Evolutionary conservation across 1,284 basidiomycete species (phyloP).

Genomic region (Rhodotorula sp.): DNA sequence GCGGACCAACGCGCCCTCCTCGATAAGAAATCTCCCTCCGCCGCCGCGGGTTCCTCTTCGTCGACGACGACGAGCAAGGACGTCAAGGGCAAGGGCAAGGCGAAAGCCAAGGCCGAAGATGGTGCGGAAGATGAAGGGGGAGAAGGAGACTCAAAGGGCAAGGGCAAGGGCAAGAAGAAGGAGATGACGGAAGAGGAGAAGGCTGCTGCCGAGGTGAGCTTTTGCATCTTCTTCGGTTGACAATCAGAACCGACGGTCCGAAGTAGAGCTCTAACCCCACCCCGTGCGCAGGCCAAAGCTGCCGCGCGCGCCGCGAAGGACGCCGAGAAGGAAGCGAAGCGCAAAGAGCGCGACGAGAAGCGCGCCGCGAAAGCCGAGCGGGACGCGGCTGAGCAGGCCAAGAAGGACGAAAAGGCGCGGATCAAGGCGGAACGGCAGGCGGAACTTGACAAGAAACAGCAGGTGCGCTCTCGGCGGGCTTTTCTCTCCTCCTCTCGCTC

Average conservation of each 20-base stretch:
- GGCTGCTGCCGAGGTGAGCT: constrained; percentile 12
- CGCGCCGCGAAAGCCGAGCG: constrained; percentile 16
- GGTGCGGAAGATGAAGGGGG: constrained; percentile 20
- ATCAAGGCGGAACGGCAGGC: constrained; percentile 18
- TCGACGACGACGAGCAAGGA: background rate
- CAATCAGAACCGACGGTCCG: too few relatives aligned
- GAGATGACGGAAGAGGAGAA: constrained; percentile 15
- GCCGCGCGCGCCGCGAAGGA: constrained; percentile 24
- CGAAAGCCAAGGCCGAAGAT: constrained; percentile 3
- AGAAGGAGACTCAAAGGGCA: constrained; percentile 6
- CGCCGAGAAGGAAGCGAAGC: constrained; percentile 24
- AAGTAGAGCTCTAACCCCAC: too few relatives aligned
- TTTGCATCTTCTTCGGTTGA: too few relatives aligned
- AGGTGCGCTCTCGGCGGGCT: background rate
- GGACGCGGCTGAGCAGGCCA: constrained; percentile 29
- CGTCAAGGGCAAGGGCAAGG: background rate
- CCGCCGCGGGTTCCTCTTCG: too few relatives aligned
- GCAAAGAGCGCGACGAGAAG: constrained; percentile 18
- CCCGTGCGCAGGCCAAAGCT: constrained; percentile 13
- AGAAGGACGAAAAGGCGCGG: constrained; percentile 34
- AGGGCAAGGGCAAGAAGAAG: constrained; percentile 23
- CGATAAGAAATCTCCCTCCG: background rate
- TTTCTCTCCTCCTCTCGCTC: too few relatives aligned
- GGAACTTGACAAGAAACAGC: constrained; percentile 29
- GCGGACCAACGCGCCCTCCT: constrained; percentile 28